Evolutionary conservation across 1,284 basidiomycete species (phyloP), one percentile per base, ranked within the genome.

Genomic region (Irpex lacteus): DNA sequence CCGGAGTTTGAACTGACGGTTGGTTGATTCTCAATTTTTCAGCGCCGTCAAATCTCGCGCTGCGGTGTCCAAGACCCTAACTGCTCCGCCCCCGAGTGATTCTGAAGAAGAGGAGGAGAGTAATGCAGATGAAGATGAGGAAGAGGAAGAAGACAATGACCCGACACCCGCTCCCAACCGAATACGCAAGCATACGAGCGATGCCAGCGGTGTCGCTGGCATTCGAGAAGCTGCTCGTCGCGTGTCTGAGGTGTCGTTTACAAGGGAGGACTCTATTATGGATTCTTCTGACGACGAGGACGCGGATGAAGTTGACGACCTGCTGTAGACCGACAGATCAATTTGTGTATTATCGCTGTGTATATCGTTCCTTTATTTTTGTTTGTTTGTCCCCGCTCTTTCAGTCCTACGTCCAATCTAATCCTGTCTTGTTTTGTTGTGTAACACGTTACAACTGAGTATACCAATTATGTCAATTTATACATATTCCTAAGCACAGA

Each of bases 21-120:
- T n/a, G n/a, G n/a, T n/a, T n/a, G n/a, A n/a, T n/a, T n/a, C n/a
- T n/a, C 38, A 44, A 21, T 6, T 13, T 11, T 61, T 36, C 61
- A 72, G 70, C 4, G 71, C 69, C 21, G 66, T 60, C 64, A 72
- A 72, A 62, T 67, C 71, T 3, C 71, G 70, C 55, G 71, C 69
- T 32, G 73, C 70, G 57, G 71, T 70, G 55, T 69, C 63, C 52
- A 73, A 70, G 55, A 63, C 34, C 44, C 57, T 65, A 4, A 26
- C 26, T 40, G 61, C 60, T 60, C 67, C 67, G 60, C 67, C 44
- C 60, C 66, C 37, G 9, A 56, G 52, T 64, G 66, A 63, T 56
- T 68, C 72, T 58, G 80, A 81, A 0, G 79, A 80, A 8, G 79
- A 78, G 0, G 78, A 77, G 5, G 66, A 68, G 4, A 79, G 80